Base-by-base conservation (phyloP, 140 eudicot species). In the Senecio squalidus region DNA sequence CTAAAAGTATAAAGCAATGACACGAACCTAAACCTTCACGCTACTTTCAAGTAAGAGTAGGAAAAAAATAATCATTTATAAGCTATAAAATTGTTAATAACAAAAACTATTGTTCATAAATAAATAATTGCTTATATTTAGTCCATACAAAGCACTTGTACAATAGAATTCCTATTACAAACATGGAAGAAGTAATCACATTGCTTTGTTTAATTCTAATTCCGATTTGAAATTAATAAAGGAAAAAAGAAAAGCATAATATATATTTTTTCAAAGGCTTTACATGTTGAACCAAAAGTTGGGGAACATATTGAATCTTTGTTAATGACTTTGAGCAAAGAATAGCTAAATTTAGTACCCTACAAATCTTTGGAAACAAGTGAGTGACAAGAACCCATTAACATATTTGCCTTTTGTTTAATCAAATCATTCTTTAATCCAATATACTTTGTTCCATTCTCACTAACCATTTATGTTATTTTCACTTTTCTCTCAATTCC, bases 311-410 rank as follows among this genome's bases (percentile, higher is more conserved):
- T 27, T 66, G 78, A 73, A 73, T 73, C 73, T 66, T 66, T 58
- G 29, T 61, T 41, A 50, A 66, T 26, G 78, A 73, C 78, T 66
- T 64, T 57, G 68, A 36, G 63, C 48, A 36, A 73, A 18, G 78
- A 60, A 65, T 55, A 66, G 72, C 78, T 73, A 11, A 57, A 57
- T 50, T 73, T 66, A 43, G 62, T 73, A 67, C 49, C 78, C 78
- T 66, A 73, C 78, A 73, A 66, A 73, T 66, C 78, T 66, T 65
- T 56, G 68, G 72, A 17, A 57, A 48, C 67, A 72, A 72, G 55
- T 72, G 62, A 55, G 26, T 47, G 76, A 71, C 76, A 71, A 71
- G 76, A 71, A 73, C 67, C 73, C 73, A 73, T 73, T 66, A 73
- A 40, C 73, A 73, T 27, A 48, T 65, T 29, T 48, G 7, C 63